Evolutionary conservation across 371 early-diverging fungal species (phyloP).

Genomic region (Mucor racemosus): DNA sequence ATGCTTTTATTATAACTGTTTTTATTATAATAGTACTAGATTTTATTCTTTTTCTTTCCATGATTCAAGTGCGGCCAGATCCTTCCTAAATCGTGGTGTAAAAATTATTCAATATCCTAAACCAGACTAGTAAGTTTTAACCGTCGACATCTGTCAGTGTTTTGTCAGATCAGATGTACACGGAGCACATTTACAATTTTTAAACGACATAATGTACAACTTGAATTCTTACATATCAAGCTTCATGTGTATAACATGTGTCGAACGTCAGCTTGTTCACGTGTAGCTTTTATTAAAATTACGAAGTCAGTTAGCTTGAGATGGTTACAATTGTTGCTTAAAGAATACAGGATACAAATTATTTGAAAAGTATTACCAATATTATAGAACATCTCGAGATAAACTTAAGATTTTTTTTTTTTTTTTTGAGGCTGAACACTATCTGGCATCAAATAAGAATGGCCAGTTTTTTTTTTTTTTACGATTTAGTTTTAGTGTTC

Average conservation of each 20-base stretch:
- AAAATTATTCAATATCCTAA: neutral
- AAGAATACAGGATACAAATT: too few species aligned
- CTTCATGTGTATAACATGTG: constrained; percentile 16
- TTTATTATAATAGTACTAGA: too few species aligned
- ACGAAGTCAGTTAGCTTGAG: constrained; percentile 5
- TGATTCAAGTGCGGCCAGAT: neutral
- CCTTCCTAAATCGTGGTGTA: neutral
- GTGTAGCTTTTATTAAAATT: constrained; percentile 4
- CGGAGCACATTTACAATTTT: neutral
- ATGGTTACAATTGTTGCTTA: neutral
- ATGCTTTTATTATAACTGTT: neutral
- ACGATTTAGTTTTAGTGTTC: too few species aligned
- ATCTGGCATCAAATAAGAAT: neutral
- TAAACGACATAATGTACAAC: neutral
- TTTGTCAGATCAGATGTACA: constrained; percentile 1
- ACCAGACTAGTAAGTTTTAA: neutral
- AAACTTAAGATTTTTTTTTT: too few species aligned
- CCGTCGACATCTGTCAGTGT: neutral
- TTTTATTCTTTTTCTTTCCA: neutral
- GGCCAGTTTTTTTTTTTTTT: neutral
- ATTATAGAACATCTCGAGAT: too few species aligned
- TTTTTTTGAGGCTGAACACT: neutral
- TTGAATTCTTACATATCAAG: neutral
- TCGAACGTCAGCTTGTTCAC: constrained; percentile 12
- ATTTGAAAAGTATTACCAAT: too few species aligned